Base-by-base conservation (phyloP, 495 filamentous ascomycete species). In the Apiosordaria backusii region DNA sequence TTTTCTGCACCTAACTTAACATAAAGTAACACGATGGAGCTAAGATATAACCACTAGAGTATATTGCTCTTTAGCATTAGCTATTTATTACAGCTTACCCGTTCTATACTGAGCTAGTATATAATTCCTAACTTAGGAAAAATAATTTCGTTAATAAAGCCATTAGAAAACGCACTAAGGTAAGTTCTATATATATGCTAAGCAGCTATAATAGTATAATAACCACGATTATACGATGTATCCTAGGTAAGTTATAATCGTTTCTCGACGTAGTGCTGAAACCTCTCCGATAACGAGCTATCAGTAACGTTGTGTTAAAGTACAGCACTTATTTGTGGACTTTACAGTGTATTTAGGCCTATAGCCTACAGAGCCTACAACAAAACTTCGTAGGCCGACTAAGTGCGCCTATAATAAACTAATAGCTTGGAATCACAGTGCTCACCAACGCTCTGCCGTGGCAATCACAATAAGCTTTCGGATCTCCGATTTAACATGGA, bases 121-220 rank as follows among this genome's bases (percentile, higher is more conserved):
- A 66, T 67, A 10, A 65, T 66, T 29, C 68, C 67, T 57, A 75
- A 59, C 9, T 59, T 59, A 4, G 72, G 68, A 24, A 75, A 62
- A 3, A 63, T 3, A 19, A 74, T 68, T 65, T 72, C 70, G 29
- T 66, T 35, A 24, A 64, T 54, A 18, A 64, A 65, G 1, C 23
- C 13, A 3, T 21, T 13, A n/a, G 55, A 57, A 18, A 68, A 57
- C 0, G 57, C 66, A 10, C 52, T 62, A 0, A 57, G 66, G 55
- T 62, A 68, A 16, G 45, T 25, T 27, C 58, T 64, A 35, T 23
- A 40, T 7, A 62, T 57, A 22, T 55, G 61, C 66, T 62, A 68
- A 5, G 57, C 66, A 7, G 66, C 55, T 62, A 68, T 64, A 3
- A 62, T 61, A 5, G 66, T 62, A 54, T 68, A 68, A 23, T 62